phyloP scores from a whole-genome alignment of 2,329 filamentous ascomycete genomes.

The Talaromyces amestolkiae region DNA sequence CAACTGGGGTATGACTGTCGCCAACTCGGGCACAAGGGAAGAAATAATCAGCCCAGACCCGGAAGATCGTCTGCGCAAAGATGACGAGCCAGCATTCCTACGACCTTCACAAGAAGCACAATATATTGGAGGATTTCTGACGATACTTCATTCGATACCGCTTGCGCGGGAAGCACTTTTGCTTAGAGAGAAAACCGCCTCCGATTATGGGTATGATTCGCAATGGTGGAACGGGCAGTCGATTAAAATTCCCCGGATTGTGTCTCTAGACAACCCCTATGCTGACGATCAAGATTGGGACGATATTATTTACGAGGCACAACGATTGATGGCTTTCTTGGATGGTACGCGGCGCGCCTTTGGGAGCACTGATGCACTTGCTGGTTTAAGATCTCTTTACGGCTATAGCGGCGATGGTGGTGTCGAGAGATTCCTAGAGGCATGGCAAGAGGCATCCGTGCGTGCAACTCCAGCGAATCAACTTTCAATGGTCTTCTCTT shows the following conservation, averaged over 20 bases:
- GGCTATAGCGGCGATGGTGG: conserved; percentile 36
- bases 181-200: conserved; percentile 43
- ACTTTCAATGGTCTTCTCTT: conserved; percentile 47
- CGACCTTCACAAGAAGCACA: conserved; percentile 54
- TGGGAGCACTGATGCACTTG: conserved; percentile 54
- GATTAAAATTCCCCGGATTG: conserved; percentile 50
- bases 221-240: conserved; percentile 63
- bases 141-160: conserved; percentile 62
- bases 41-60: conserved; percentile 56
- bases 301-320: conserved; percentile 56
- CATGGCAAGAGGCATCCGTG: conserved; percentile 49
- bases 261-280: conserved; percentile 43
- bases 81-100: conserved; percentile 56
- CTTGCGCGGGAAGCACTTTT: conserved; percentile 58
- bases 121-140: conserved; percentile 58
- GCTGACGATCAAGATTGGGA: conserved; percentile 37
- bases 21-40: conserved; percentile 49
- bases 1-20: conserved; percentile 57
- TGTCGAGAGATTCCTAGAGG: conserved; percentile 48
- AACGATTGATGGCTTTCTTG: conserved; percentile 62
- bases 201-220: conserved; percentile 54
- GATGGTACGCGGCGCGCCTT: conserved; percentile 58
- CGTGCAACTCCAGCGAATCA: conserved; percentile 42
- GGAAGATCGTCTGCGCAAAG: conserved; percentile 47
- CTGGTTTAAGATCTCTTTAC: conserved; percentile 40